Evolutionary conservation across 441 rosid genomes (phyloP).

Genomic region (Heliophila coronopifolia): DNA sequence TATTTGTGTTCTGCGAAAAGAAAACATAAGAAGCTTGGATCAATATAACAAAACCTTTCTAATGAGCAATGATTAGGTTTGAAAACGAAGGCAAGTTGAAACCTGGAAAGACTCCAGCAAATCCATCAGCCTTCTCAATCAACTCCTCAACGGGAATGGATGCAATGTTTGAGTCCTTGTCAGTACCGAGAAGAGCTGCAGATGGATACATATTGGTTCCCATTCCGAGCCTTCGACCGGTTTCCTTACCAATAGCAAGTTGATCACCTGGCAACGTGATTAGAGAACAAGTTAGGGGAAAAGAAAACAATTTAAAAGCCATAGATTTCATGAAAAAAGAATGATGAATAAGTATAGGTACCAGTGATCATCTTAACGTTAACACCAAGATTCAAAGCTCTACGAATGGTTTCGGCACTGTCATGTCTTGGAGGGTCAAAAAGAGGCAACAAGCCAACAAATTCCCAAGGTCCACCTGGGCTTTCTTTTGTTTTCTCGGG

Average conservation of each 20-base stretch:
- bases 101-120: conserved; percentile 94
- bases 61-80: too few species aligned
- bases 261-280: conserved; percentile 87
- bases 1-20: conserved; percentile 72
- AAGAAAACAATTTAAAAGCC: too few species aligned
- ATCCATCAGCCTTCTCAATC: conserved; percentile 88
- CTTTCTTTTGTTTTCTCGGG: conserved; percentile 69
- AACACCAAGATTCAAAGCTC: conserved; percentile 80
- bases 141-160: conserved; percentile 70
- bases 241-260: conserved; percentile 84
- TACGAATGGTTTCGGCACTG: conserved; percentile 84
- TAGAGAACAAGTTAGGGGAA: too few species aligned
- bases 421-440: conserved; percentile 96
- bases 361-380: conserved; percentile 93
- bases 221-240: conserved; percentile 89
- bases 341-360: too few species aligned
- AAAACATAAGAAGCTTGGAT: too few species aligned
- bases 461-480: conserved; percentile 71
- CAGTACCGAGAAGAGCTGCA: conserved; percentile 71
- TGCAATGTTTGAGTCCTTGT: conserved; percentile 68
- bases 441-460: conserved; percentile 69
- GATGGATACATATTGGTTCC: conserved; percentile 93
- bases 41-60: too few species aligned
- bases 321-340: background rate
- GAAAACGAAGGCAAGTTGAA: too few species aligned